These are phyloP conservation scores for Silene coronaria DNA, from an alignment of 179 eudicot species.

Conservation along the genomic window DNA sequence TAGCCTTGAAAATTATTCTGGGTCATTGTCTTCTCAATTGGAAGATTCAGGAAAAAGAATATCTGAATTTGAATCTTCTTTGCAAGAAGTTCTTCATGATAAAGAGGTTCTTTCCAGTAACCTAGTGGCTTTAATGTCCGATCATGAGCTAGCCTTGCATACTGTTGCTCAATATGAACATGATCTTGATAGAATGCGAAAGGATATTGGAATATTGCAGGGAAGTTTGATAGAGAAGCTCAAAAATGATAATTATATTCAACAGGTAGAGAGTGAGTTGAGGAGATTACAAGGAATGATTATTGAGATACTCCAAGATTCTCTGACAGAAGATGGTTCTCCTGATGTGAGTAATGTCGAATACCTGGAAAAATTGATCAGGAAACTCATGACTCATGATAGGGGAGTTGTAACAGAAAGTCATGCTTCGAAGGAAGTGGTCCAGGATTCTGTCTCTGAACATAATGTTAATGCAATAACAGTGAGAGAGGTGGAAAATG, in stretches of 20 bases:
- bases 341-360: constrained; percentile 35
- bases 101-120: constrained; percentile 52
- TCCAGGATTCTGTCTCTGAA: constrained; percentile 15
- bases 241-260: constrained; percentile 38
- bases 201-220: constrained; percentile 45
- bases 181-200: constrained; percentile 42
- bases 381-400: constrained; percentile 45
- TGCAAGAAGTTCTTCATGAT: constrained; percentile 43
- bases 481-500: constrained; percentile 24
- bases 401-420: constrained; percentile 22
- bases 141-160: constrained; percentile 47
- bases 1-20: constrained; percentile 43
- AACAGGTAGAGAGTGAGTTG: constrained; percentile 47
- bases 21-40: constrained; percentile 49
- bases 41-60: constrained; percentile 54
- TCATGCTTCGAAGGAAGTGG: constrained; percentile 16
- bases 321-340: constrained; percentile 36
- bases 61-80: constrained; percentile 49
- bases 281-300: constrained; percentile 52
- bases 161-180: constrained; percentile 33
- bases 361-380: constrained; percentile 49
- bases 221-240: constrained; percentile 39
- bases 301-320: constrained; percentile 43
- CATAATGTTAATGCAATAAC: constrained; percentile 12
- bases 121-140: constrained; percentile 45